Evolutionary conservation across 306 rosid species (phyloP), one percentile per base, ranked within the genome.

Genomic region (Rosa lucieae): DNA sequence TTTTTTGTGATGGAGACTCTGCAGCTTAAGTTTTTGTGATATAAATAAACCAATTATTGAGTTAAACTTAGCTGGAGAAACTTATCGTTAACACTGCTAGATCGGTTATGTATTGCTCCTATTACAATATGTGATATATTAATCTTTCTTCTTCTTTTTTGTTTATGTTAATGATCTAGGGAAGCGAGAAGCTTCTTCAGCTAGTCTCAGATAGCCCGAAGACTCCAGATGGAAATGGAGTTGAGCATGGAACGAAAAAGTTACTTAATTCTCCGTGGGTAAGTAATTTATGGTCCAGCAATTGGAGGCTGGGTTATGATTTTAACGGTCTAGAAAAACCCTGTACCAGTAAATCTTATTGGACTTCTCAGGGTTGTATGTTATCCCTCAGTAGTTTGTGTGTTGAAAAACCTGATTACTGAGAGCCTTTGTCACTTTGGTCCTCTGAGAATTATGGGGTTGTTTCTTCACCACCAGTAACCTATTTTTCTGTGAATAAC

Each of bases 111-210:
- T 14, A 23, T 56, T n/a, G 32, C 17, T 7, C 11, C 7, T 47
- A 21, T 48, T 2, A 56, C 6, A 6, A 26, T 61, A 8, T 43
- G 44, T 23, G 46, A 47, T 76, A 10, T 46, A 29, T 58, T 32
- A 72, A 8, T 10, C 20, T 74, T 70, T 74, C 49, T 55, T 76
- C 40, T 87, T 72, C 1, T 40, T 75, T 74, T 67, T 75, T 8
- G 1, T 14, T 73, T 39, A 56, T 83, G 13, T 76, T 43, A 62
- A 66, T 70, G 61, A 66, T 70, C n/a, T 37, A 95, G 99, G 99
- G 99, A 85, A 89, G 99, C 63, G 93, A 91, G 90, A 92, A 85
- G 77, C 91, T 95, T 80, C 88, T 91, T 81, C 90, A 79, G 82
- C 88, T 95, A 79, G 92, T 91, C 79, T 89, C 97, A 12, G 85